These are phyloP conservation scores for Bipolaris oryzae DNA, from an alignment of 2,329 filamentous ascomycete species.

Conservation along the genomic window DNA sequence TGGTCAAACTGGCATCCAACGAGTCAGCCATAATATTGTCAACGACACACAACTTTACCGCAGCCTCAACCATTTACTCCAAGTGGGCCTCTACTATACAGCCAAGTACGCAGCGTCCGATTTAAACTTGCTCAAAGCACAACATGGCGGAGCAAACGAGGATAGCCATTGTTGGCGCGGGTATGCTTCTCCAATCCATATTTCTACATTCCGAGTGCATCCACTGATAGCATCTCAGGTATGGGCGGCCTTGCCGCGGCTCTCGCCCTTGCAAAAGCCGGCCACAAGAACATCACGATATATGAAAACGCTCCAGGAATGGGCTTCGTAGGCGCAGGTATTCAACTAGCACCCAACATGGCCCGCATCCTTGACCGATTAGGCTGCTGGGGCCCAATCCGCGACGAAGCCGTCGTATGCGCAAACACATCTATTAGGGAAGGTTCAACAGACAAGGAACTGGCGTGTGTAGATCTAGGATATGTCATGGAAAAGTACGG, in stretches of 20 bases:
- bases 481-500: conserved; percentile 72
- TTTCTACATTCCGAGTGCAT: background rate
- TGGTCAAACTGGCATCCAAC: too few species aligned
- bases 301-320: conserved; percentile 75
- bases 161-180: conserved; percentile 45
- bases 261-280: conserved; percentile 75
- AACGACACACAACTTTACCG: background rate
- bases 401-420: conserved; percentile 72
- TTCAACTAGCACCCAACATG: conserved; percentile 84
- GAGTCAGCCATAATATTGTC: background rate
- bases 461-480: conserved; percentile 71
- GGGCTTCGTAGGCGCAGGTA: conserved; percentile 83
- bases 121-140: background rate
- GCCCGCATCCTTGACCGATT: conserved; percentile 74
- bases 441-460: conserved; percentile 70
- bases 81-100: too few species aligned
- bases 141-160: conserved; percentile 38
- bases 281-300: conserved; percentile 74
- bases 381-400: conserved; percentile 74
- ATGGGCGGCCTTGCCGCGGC: conserved; percentile 80
- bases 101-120: background rate
- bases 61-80: background rate
- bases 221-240: conserved; percentile 54
- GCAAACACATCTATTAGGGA: conserved; percentile 75
- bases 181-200: conserved; percentile 17